Conservation (phyloP, 1,284 basidiomycete species). For the Apiotrichum montevideense region DNA sequence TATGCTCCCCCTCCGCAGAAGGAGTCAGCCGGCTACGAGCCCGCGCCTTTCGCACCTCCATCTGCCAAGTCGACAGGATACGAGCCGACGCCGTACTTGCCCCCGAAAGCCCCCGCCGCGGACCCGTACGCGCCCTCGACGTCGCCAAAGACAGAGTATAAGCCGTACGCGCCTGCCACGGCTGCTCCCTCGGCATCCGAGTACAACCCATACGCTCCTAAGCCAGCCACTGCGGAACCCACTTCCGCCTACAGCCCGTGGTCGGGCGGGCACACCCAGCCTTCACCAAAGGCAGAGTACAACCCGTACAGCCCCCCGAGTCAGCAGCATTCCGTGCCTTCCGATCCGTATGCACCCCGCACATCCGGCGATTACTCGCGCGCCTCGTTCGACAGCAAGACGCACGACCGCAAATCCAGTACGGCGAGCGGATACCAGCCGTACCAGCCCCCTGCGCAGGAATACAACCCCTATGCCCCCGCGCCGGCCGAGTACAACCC, state of each 20-base stretch:
- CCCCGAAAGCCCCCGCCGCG: not conserved
- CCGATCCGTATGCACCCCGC: conserved; percentile 1
- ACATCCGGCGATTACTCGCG: not conserved
- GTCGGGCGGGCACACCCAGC: not conserved
- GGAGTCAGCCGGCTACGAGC: not conserved
- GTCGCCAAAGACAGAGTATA: not conserved
- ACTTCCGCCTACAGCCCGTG: not conserved
- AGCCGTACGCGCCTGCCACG: not conserved
- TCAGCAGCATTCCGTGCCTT: not conserved
- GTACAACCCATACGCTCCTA: not conserved
- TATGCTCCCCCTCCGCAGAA: not conserved
- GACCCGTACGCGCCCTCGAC: not conserved
- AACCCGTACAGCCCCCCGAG: not conserved
- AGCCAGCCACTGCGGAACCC: not conserved
- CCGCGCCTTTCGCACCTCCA: not conserved
- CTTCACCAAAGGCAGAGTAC: not conserved
- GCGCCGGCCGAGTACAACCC: conserved; percentile 6
- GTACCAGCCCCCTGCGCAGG: not conserved
- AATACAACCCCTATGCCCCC: conserved; percentile 8
- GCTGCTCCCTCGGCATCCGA: not conserved
- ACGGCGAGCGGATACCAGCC: not conserved
- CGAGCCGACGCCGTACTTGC: not conserved
- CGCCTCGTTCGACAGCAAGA: not conserved
- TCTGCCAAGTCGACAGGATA: not conserved
- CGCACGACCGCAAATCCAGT: not conserved